These are phyloP conservation scores for Orbilia brochopaga DNA, from an alignment of 2,329 filamentous ascomycete species.

Conservation along the genomic window DNA sequence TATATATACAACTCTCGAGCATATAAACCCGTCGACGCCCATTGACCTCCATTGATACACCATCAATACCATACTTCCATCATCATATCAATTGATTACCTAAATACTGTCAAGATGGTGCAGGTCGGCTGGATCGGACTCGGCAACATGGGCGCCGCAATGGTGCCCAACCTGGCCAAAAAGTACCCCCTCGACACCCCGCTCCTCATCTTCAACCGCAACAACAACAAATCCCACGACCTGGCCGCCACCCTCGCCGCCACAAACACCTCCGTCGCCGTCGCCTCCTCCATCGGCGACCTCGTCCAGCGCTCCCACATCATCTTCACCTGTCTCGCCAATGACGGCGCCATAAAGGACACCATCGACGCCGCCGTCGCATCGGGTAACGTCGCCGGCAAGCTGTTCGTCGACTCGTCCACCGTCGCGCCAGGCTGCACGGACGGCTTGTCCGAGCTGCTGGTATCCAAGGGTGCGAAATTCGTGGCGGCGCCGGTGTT, in stretches of 20 bases:
- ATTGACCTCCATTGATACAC: not conserved
- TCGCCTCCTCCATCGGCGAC: conserved; percentile 67
- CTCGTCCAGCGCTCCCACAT: conserved; percentile 74
- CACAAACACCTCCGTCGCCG: conserved; percentile 16
- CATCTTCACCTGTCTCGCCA: conserved; percentile 80
- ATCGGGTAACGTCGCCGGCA: conserved; percentile 66
- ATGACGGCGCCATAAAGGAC: conserved; percentile 74
- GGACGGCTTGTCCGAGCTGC: conserved; percentile 67
- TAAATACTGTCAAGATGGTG: conserved; percentile 37
- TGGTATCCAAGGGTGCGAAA: conserved; percentile 68
- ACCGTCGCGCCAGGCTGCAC: conserved; percentile 86
- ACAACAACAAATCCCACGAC: conserved; percentile 68
- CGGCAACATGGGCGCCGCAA: conserved; percentile 84
- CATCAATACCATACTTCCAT: not conserved
- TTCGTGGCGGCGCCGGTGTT: conserved; percentile 81
- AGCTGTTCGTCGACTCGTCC: conserved; percentile 85
- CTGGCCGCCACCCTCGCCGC: conserved; percentile 63
- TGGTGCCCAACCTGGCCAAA: conserved; percentile 80
- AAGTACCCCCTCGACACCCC: conserved; percentile 76
- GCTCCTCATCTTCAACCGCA: conserved; percentile 81
- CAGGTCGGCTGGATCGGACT: conserved; percentile 80
- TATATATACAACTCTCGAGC: not conserved
- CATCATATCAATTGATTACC: not conserved
- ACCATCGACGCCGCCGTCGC: conserved; percentile 65
- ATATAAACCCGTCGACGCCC: too few species aligned